phyloP scores from a whole-genome alignment of 495 filamentous ascomycete species.

The Neurospora tetrasperma region DNA sequence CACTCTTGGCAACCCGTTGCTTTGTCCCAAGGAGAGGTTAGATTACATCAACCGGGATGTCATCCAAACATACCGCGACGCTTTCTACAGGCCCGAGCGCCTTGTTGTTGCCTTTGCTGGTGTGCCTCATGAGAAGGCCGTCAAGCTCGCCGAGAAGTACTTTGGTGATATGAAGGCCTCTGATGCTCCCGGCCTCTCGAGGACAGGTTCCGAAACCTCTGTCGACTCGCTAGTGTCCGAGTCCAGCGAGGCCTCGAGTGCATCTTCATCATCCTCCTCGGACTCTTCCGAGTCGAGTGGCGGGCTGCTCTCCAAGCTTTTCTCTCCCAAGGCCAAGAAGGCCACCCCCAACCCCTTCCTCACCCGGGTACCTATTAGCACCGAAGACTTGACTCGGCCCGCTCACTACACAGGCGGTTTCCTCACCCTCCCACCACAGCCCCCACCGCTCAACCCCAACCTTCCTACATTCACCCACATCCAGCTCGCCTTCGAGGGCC shows the following conservation, averaged over 20 bases:
- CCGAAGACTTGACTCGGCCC: constrained; percentile 49
- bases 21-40: constrained; percentile 82
- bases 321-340: constrained; percentile 75
- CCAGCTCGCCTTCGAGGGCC: constrained; percentile 90
- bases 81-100: constrained; percentile 79
- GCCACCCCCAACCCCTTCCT: constrained; percentile 38
- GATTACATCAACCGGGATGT: constrained; percentile 60
- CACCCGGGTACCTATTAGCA: constrained; percentile 27
- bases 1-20: constrained; percentile 84
- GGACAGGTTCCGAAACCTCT: constrained; percentile 44
- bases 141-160: constrained; percentile 67
- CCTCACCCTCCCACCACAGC: constrained; percentile 69
- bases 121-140: constrained; percentile 70
- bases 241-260: constrained; percentile 24
- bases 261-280: constrained; percentile 27
- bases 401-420: constrained; percentile 93
- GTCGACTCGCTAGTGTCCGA: constrained; percentile 32
- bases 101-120: constrained; percentile 95
- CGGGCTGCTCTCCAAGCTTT: constrained; percentile 60
- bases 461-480: constrained; percentile 81
- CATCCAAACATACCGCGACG: constrained; percentile 68
- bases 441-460: constrained; percentile 63
- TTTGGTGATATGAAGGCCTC: constrained; percentile 77
- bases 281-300: constrained; percentile 42
- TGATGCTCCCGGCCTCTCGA: constrained; percentile 45